Base-by-base conservation (phyloP, 495 filamentous ascomycete genomes). In the Chaetomidium leptoderma region DNA sequence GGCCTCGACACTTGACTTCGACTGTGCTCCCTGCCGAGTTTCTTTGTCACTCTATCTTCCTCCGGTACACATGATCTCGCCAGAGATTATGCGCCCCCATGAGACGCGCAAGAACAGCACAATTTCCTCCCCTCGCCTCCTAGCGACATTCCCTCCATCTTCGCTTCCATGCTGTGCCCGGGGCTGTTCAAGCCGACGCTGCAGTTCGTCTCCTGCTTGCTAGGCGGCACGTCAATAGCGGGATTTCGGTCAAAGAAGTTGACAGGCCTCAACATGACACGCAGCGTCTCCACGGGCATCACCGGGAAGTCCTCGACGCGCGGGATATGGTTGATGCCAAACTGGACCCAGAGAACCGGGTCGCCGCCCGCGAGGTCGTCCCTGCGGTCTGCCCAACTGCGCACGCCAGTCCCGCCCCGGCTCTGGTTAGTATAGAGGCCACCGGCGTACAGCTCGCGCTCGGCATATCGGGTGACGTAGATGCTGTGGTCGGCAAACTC, bases 351-450 rank as follows among this genome's bases (percentile, higher is more conserved):
- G 8, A 87, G 63, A 6, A 87, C 81, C 9, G 84, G 73, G 13
- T 67, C 68, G 1, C 49, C 51, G 3, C 16, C 59, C n/a, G 54
- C 53, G 30, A 72, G 24, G 4, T 17, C 47, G 19, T 68, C 71
- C 23, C 24, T 37, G 17, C 62, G 50, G 0, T 61, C 51, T 0
- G 63, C 61, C 63, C 68, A 72, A 30, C 57, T 57, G 14, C 64
- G 59, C 16, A 62, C 67, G 3, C 64, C 67, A 0, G 43, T 55
- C 4, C 62, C 70, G n/a, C 62, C 64, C 4, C 66, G 66, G 30
- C 69, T 70, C 73, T 96, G 92, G 60, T 95, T 89, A 4, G 91
- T 96, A 69, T 92, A 96, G 66, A 85, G 81, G 7, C 91, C 91
- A 8, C 85, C 90, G 0, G 91, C 84, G 66, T 83, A 95, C 4